A percentile compares a stretch with the other conserved stretches of the same genome.
Evolutionary conservation across 2,329 filamentous ascomycete species (phyloP).

Genomic region (Endoconidiophora laricicola): DNA sequence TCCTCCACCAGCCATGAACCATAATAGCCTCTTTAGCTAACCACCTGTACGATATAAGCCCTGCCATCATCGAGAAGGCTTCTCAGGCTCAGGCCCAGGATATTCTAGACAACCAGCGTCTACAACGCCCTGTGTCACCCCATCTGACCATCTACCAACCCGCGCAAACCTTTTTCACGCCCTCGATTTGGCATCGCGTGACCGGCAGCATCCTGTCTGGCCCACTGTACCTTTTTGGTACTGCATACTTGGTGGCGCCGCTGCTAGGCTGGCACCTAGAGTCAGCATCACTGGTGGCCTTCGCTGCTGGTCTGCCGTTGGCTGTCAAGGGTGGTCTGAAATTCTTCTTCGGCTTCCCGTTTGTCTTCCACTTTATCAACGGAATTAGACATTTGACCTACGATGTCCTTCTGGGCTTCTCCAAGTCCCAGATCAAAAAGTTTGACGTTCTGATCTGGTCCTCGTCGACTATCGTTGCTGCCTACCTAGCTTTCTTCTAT

Average conservation of each 20-base stretch:
- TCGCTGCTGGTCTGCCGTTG: slow-evolving; percentile 42
- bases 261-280: slow-evolving; percentile 49
- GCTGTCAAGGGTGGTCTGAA: slow-evolving; percentile 41
- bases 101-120: slow-evolving; percentile 68
- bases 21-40: slow-evolving; percentile 5
- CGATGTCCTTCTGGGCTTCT: slow-evolving; percentile 35
- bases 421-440: slow-evolving; percentile 28
- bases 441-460: slow-evolving; percentile 33
- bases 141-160: slow-evolving; percentile 76
- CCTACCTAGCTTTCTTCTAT: slow-evolving; percentile 32
- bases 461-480: slow-evolving; percentile 25
- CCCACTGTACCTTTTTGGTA: slow-evolving; percentile 61
- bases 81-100: slow-evolving; percentile 35
- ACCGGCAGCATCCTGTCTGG: slow-evolving; percentile 61
- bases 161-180: slow-evolving; percentile 70
- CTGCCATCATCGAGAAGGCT: slow-evolving; percentile 40
- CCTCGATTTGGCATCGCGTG: slow-evolving; percentile 60
- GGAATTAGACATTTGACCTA: slow-evolving; percentile 38
- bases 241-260: slow-evolving; percentile 67
- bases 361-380: slow-evolving; percentile 40
- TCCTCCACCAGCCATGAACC: not conserved
- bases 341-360: slow-evolving; percentile 40
- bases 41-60: slow-evolving; percentile 23
- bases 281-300: slow-evolving; percentile 40
- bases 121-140: slow-evolving; percentile 64